A percentile compares a stretch with the other conserved stretches of the same genome.
phyloP scores from a whole-genome alignment of 148 eudicot genomes.

The Camellia lanceoleosa region DNA sequence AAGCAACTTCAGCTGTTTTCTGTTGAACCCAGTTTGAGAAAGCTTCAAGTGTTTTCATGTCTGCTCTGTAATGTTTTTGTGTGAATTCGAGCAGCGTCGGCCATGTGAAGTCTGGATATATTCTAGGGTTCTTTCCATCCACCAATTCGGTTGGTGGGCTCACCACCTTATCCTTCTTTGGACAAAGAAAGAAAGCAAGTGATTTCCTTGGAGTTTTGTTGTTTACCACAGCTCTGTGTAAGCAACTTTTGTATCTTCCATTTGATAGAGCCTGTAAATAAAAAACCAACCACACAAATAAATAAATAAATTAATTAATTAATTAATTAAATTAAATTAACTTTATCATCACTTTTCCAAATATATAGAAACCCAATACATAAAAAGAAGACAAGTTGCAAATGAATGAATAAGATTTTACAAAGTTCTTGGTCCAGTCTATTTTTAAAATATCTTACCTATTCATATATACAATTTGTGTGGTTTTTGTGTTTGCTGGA shows the following conservation, averaged over 20 bases:
- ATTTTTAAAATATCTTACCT: no score
- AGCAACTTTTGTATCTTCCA: conserved; percentile 61
- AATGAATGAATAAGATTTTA: no score
- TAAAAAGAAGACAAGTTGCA: no score
- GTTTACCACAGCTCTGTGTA: conserved; percentile 66
- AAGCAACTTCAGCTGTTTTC: conserved; percentile 14
- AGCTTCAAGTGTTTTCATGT: conserved; percentile 50
- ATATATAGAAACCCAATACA: no score
- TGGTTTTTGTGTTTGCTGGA: no score
- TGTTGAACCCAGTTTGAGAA: conserved; percentile 48
- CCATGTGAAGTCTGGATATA: conserved; percentile 64
- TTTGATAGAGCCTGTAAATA: conserved; percentile 53
- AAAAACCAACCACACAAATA: not conserved
- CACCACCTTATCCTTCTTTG: conserved; percentile 58
- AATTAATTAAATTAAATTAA: no score
- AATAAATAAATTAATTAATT: no score
- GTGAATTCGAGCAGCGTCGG: conserved; percentile 48
- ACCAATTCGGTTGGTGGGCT: conserved; percentile 49
- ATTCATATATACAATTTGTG: no score
- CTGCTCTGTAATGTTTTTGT: conserved; percentile 60
- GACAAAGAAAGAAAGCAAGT: conserved; percentile 61
- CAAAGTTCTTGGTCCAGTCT: no score
- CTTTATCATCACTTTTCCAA: no score
- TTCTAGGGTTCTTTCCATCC: conserved; percentile 46
- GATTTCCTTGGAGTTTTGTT: conserved; percentile 53